phyloP scores from a whole-genome alignment of 495 filamentous ascomycete genomes.

The Talaromyces stipitatus region DNA sequence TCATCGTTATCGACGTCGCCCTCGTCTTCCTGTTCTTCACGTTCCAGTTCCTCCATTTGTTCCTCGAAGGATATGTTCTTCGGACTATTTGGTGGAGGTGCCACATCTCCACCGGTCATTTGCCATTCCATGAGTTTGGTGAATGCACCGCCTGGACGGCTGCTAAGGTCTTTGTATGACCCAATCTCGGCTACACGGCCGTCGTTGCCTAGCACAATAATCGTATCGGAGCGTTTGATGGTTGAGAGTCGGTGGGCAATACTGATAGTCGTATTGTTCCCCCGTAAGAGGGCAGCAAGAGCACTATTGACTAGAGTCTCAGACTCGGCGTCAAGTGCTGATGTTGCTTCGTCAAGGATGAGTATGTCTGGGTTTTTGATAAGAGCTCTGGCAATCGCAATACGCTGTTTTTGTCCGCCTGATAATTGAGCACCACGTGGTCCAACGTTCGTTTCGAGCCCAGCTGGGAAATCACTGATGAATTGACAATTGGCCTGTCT shows the following conservation, averaged over 20 bases:
- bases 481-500: conserved; percentile 95
- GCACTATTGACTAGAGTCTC: conserved; percentile 94
- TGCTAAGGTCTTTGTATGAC: conserved; percentile 67
- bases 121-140: conserved; percentile 98
- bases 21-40: conserved; percentile 23
- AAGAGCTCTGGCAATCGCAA: conserved; percentile 90
- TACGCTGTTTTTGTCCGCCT: conserved; percentile 95
- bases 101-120: conserved; percentile 71
- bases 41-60: conserved; percentile 27
- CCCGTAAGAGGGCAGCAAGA: conserved; percentile 67
- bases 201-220: conserved; percentile 79
- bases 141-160: conserved; percentile 70
- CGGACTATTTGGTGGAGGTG: conserved; percentile 14
- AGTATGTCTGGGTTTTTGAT: conserved; percentile 95
- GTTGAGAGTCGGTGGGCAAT: conserved; percentile 94
- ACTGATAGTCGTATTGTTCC: conserved; percentile 89
- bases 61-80: conserved; percentile 19
- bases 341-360: conserved; percentile 91
- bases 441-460: conserved; percentile 88
- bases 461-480: conserved; percentile 93
- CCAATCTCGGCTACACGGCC: conserved; percentile 88
- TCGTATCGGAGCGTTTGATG: conserved; percentile 87
- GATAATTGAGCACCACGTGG: conserved; percentile 89
- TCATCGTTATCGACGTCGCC: conserved; percentile 13
- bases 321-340: conserved; percentile 92